Evolutionary conservation across 208 protist genomes (phyloP), one percentile per base, ranked within the genome.

Genomic region (Plasmodiophora brassicae): DNA sequence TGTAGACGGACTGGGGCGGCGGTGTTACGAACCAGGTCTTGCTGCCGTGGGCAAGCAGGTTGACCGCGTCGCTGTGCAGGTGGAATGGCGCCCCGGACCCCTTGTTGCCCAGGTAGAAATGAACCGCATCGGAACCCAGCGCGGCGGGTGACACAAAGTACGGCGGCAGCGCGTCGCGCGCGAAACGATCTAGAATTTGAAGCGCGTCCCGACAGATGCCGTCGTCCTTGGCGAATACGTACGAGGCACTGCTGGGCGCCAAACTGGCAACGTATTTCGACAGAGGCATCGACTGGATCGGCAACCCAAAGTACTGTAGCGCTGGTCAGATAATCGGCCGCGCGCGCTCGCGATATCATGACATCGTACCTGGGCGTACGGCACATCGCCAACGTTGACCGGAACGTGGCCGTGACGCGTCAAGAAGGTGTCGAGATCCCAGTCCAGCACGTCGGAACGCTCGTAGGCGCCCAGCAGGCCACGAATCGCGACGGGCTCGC

Each of bases 51-150:
- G 65, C 41, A n/a, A 78, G 65, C n/a, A 78, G n/a, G 65, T 78
- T 78, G 65, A 78, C 65, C 20, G 65, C 65, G n/a, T 78, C 65
- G n/a, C 14, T 36, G n/a, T 78, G 65, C n/a, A 38, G n/a, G 41
- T 78, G 65, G 65, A 38, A 78, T 78, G 65, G 65, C 10, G 65
- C 65, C 10, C 65, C 65, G 32, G 65, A 78, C 14, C 65, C 65
- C 20, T 78, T 78, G 32, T 78, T 44, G 41, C 65, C 65, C 20
- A 78, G 65, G n/a, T 78, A 78, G 65, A 78, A 78, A 78, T 78
- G 65, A 5, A 78, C 41, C 5, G 14, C 20, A 14, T 78, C 65
- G n/a, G 32, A 5, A 32, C 65, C 65, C 10, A 78, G 65, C n/a
- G n/a, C n/a, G 41, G 10, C 32, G n/a, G 65, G 65, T 36, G 65